Percentiles rank a stretch among this genome's conserved stretches.
phyloP scores from a whole-genome alignment of 768 basidiomycete species.

The Naganishia onofrii region DNA sequence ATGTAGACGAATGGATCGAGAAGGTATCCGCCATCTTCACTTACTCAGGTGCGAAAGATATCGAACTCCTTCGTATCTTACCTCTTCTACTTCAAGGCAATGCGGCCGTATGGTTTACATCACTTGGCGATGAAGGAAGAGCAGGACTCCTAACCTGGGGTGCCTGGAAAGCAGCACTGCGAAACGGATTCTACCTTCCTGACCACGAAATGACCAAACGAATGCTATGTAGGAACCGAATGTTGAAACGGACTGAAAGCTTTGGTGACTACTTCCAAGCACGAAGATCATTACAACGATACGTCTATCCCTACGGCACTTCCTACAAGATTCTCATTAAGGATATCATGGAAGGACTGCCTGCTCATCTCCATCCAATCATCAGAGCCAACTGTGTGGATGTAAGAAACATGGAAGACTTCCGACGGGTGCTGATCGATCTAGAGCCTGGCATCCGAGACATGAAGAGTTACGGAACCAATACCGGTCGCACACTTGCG shows the following conservation, averaged over 20 bases:
- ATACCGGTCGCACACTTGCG: not conserved
- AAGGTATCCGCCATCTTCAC: constrained; percentile 13
- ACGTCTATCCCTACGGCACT: too few relatives aligned
- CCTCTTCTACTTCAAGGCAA: too few relatives aligned
- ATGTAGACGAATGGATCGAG: constrained; percentile 17
- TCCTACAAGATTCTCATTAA: too few relatives aligned
- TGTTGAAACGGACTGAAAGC: not conserved
- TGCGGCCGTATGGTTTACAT: too few relatives aligned
- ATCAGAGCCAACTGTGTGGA: constrained; percentile 1
- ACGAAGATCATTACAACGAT: too few relatives aligned
- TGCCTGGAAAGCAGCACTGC: constrained; percentile 11
- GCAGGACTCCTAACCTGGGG: not conserved
- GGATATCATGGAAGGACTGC: too few relatives aligned
- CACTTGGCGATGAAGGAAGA: not conserved
- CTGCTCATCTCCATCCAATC: not conserved
- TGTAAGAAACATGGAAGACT: not conserved
- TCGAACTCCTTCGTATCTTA: too few relatives aligned
- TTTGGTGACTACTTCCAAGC: constrained; percentile 1
- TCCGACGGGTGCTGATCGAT: constrained; percentile 23
- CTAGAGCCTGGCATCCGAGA: constrained; percentile 14
- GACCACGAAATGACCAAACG: constrained; percentile 14
- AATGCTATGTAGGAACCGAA: not conserved
- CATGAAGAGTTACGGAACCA: not conserved
- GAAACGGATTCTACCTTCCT: constrained; percentile 21
- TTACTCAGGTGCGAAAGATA: too few relatives aligned